A percentile compares a stretch with the other conserved stretches of the same genome.
These are phyloP conservation scores for Mollisiaceae sp. DNA, from an alignment of 2,329 filamentous ascomycete genomes.

Conservation along the genomic window DNA sequence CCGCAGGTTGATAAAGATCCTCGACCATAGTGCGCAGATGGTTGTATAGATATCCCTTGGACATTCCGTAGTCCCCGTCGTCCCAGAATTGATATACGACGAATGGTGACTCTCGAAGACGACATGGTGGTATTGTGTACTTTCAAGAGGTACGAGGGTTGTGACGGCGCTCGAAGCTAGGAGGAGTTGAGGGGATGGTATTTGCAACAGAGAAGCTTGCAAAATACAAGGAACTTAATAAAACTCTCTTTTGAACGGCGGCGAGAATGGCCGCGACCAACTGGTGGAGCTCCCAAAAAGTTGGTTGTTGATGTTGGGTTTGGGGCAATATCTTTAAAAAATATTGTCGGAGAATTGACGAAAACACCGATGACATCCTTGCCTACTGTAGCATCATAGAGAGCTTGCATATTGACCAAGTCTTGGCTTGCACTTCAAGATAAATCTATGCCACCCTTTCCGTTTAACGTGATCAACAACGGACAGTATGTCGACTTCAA, in stretches of 20 bases:
- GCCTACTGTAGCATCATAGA: conserved; percentile 24
- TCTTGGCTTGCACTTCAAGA: conserved; percentile 25
- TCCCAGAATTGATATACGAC: background rate
- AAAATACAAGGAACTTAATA: background rate
- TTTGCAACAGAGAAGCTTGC: background rate
- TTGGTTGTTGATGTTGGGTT: background rate
- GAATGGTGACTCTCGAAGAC: background rate
- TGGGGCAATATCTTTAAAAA: conserved; percentile 5
- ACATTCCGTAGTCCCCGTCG: background rate
- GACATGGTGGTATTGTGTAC: background rate
- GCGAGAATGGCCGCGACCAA: background rate
- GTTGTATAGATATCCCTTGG: background rate
- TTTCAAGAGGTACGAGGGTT: background rate
- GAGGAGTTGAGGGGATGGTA: background rate
- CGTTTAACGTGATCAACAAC: conserved; percentile 16
- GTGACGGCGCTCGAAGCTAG: background rate
- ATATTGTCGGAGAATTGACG: conserved; percentile 17
- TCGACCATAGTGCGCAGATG: background rate
- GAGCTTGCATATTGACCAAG: conserved; percentile 22
- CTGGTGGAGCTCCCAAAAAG: background rate
- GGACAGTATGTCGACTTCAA: conserved; percentile 50
- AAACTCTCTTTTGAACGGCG: background rate
- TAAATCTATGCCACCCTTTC: conserved; percentile 14
- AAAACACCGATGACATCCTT: conserved; percentile 18
- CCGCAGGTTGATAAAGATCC: background rate